Evolutionary conservation across 2,329 filamentous ascomycete genomes (phyloP).

Genomic region (Nigrospora oryzae): DNA sequence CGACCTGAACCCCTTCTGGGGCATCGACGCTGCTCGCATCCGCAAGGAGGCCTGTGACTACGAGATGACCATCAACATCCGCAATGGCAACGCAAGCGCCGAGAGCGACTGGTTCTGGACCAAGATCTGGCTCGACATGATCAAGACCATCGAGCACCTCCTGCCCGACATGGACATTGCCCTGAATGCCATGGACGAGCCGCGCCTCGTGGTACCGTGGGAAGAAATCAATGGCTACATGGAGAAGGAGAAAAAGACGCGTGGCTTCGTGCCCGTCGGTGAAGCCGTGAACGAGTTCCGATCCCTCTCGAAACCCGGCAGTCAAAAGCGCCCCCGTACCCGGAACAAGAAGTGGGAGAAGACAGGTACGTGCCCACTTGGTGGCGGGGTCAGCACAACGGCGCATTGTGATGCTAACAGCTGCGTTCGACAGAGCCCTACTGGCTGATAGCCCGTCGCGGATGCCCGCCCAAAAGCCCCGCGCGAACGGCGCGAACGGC

Average conservation of each 20-base stretch:
- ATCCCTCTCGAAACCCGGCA: constrained; percentile 28
- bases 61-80: constrained; percentile 54
- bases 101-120: constrained; percentile 51
- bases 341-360: constrained; percentile 40
- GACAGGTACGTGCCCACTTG: constrained; percentile 28
- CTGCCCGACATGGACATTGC: constrained; percentile 62
- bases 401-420: too few relatives aligned
- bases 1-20: constrained; percentile 47
- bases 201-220: constrained; percentile 53
- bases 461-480: constrained; percentile 54
- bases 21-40: constrained; percentile 34
- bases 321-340: constrained; percentile 22
- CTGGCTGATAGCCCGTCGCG: constrained; percentile 49
- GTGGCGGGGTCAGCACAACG: too few relatives aligned
- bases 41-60: constrained; percentile 44
- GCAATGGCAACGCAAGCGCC: constrained; percentile 41
- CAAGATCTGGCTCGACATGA: constrained; percentile 45
- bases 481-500: constrained; percentile 40
- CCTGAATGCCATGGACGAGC: constrained; percentile 61
- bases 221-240: constrained; percentile 51
- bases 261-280: constrained; percentile 31
- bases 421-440: constrained; percentile 31
- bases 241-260: constrained; percentile 38
- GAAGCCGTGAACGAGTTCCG: constrained; percentile 36
- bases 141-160: constrained; percentile 41